Evolutionary conservation across 2,329 filamentous ascomycete genomes (phyloP).

Genomic region (Arachnomyces sp.): DNA sequence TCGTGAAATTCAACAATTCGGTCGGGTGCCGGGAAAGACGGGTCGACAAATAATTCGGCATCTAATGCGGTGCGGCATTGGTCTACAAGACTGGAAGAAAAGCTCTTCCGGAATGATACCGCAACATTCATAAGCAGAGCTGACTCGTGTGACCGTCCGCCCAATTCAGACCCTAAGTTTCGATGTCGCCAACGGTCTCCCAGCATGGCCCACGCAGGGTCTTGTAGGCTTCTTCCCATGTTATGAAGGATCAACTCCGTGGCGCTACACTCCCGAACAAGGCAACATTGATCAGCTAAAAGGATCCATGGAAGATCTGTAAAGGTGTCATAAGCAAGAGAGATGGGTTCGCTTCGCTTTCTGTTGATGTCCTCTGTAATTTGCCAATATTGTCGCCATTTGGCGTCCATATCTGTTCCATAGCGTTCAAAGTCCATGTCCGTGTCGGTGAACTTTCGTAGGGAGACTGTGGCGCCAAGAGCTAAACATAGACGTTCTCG

Average conservation of each 20-base stretch:
- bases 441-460: constrained; percentile 55
- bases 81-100: constrained; percentile 62
- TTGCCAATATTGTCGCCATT: constrained; percentile 87
- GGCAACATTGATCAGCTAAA: constrained; percentile 71
- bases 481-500: constrained; percentile 69
- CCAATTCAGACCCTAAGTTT: constrained; percentile 39
- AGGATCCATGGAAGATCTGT: constrained; percentile 74
- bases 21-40: constrained; percentile 61
- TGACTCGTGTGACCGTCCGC: constrained; percentile 47
- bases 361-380: constrained; percentile 80
- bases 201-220: constrained; percentile 19
- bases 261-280: constrained; percentile 69
- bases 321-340: constrained; percentile 64
- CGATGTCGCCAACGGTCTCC: constrained; percentile 38
- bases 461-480: constrained; percentile 60
- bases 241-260: constrained; percentile 73
- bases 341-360: constrained; percentile 72
- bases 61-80: constrained; percentile 61
- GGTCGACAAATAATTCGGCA: constrained; percentile 66
- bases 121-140: constrained; percentile 63
- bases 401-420: constrained; percentile 63
- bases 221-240: constrained; percentile 32
- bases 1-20: constrained; percentile 73
- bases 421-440: constrained; percentile 70
- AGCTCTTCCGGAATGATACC: constrained; percentile 59